A percentile compares a stretch with the other conserved stretches of the same genome.
phyloP scores from a whole-genome alignment of 2,329 filamentous ascomycete genomes.

The Ciborinia camelliae region DNA sequence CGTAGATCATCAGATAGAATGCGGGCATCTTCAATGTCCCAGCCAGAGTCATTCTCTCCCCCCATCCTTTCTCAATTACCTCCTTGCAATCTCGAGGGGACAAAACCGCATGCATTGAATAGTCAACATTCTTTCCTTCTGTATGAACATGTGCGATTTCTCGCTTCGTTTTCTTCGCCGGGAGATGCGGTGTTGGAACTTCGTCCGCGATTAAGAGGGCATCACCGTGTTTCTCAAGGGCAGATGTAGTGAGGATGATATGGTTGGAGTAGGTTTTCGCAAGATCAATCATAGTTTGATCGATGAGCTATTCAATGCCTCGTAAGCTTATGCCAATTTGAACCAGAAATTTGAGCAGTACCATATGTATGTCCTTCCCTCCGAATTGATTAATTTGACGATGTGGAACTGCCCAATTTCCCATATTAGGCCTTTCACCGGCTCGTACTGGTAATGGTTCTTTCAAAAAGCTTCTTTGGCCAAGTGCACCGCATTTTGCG shows the following conservation, averaged over 20 bases:
- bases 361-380: conserved; percentile 27
- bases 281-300: conserved; percentile 7
- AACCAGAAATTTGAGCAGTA: conserved; percentile 3
- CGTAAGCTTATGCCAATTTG: not conserved
- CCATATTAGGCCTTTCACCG: conserved; percentile 26
- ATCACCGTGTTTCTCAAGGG: conserved; percentile 28
- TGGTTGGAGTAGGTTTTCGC: conserved; percentile 21
- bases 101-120: conserved; percentile 29
- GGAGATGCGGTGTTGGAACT: conserved; percentile 25
- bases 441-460: conserved; percentile 24
- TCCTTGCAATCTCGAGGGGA: conserved; percentile 31
- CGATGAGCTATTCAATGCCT: not conserved
- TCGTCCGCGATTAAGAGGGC: conserved; percentile 26
- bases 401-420: conserved; percentile 30
- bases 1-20: conserved; percentile 31
- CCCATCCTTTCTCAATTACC: conserved; percentile 31
- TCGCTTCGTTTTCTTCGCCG: conserved; percentile 24
- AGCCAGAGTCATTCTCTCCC: conserved; percentile 30
- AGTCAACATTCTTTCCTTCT: conserved; percentile 25
- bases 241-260: conserved; percentile 26
- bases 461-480: conserved; percentile 23
- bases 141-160: conserved; percentile 31
- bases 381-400: conserved; percentile 26
- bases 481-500: conserved; percentile 27
- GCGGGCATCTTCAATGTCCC: conserved; percentile 28